Base-by-base conservation (phyloP, 2,329 filamentous ascomycete species). In the Graphiopsis chlorocephala region DNA sequence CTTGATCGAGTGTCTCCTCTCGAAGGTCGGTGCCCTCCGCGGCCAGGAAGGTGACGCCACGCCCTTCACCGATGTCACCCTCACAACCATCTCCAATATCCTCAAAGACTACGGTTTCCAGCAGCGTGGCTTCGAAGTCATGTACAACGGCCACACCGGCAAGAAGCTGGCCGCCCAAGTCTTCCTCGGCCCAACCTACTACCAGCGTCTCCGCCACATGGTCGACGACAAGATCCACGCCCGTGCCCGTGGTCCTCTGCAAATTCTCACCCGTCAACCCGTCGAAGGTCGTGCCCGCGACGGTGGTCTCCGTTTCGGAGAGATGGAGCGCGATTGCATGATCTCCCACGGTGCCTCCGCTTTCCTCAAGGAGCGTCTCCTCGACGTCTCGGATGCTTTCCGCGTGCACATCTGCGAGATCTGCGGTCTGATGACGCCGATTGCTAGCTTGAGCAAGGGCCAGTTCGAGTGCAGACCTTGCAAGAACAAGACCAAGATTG, bases 321-420 rank as follows among this genome's bases (percentile, higher is more conserved):
- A 99, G 84, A 99, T 99, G 95, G 96, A 99, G 81, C 94, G 96
- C 82, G 96, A 99, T 87, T 99, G 95, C 78, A 99, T 99, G 95
- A 99, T 99, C 83, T 93, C 96, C n/a, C 96, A 99, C 78, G 95
- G 95, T 76, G 95, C 96, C 3, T 94, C 92, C 63, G 90, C 93
- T 1, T 99, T 99, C 86, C 81, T 99, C 75, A 99, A 99, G 82
- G 95, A 99, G 83, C 88, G 95, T 74, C 81, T 99, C 65, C 97
- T 99, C 74, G 94, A 98, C 77, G 95, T 99, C 59, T 97, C 92
- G 61, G 95, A 99, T 82, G 94, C 95, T 42, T 99, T 98, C 86
- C 86, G 93, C 78, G 95, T 99, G 66, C 95, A 99, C 79, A 90
- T 99, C 74, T 99, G 95, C 82, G 95, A 99, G 80, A 96, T 98